Conservation (phyloP, 352 stramenopile genomes). For the Globisporangium viniferum region DNA sequence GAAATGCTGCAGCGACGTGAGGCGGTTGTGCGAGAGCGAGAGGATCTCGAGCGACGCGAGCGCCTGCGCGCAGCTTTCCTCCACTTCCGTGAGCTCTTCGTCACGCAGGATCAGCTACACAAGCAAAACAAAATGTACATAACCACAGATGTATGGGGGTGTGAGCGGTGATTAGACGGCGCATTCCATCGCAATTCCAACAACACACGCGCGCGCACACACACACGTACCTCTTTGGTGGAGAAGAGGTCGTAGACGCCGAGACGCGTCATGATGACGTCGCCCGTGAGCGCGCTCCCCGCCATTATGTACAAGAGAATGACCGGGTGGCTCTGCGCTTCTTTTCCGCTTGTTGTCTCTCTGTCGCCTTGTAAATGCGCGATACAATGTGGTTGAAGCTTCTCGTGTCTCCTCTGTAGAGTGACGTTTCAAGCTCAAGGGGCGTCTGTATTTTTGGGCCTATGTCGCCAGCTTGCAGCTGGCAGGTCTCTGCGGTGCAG, state of each 20-base stretch:
- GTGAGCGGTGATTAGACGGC: background rate
- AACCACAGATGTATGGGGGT: background rate
- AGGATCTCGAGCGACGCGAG: slow-evolving; percentile 68
- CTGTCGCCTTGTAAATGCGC: background rate
- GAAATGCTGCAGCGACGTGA: slow-evolving; percentile 58
- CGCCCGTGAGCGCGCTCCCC: slow-evolving; percentile 26
- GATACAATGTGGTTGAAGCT: background rate
- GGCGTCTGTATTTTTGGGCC: no score
- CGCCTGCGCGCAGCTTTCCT: slow-evolving; percentile 52
- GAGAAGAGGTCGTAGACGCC: slow-evolving; percentile 59
- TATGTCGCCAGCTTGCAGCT: no score
- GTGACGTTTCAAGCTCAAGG: slow-evolving; percentile 36
- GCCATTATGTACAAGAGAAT: background rate
- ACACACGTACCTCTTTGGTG: slow-evolving; percentile 53
- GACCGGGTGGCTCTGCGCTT: background rate
- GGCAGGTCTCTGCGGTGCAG: no score
- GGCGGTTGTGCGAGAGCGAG: slow-evolving; percentile 78
- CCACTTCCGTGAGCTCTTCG: slow-evolving; percentile 43
- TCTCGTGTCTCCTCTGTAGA: background rate
- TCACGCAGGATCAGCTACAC: slow-evolving; percentile 71
- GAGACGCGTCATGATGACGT: slow-evolving; percentile 55
- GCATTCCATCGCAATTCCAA: background rate
- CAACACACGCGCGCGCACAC: background rate
- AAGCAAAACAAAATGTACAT: background rate
- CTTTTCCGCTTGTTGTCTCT: background rate